Evolutionary conservation across 164 flowering plant species (phyloP), one percentile per base, ranked within the genome.

Genomic region (Vitis rupestris): DNA sequence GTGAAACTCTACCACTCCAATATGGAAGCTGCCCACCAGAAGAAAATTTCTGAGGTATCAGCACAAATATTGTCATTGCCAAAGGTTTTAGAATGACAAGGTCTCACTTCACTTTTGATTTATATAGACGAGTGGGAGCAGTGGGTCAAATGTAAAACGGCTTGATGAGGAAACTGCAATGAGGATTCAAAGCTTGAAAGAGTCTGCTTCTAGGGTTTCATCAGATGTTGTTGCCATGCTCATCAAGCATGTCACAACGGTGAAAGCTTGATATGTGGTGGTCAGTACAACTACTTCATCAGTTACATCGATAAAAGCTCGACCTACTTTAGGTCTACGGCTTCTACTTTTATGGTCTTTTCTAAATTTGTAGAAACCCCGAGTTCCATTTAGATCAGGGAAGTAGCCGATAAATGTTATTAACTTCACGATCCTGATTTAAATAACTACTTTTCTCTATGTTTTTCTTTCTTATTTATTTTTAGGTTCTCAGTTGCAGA

Each of bases 11-110:
- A 79, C 64, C 84, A 87, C 16, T 64, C 88, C 8, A 70, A 78
- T 58, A 48, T 88, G 80, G 95, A 90, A 72, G 69, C 79, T 6
- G 91, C 88, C 59, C 71, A 82, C 66, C 83, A 86, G 59, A 83
- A 76, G 54, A 75, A 72, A 23, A 64, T 88, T 8, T 76, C 87
- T 0, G 85, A 80, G 85, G 92, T 87, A 78, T 17, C 3, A 3
- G 23, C 9, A 51, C 54, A 49, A 6, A 31, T 31, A 31, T 31
- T 3, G 37, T 31, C 37, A 31, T 31, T 31, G 37, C 37, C 37
- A 5, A 14, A 2, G 8, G 19, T 55, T 14, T 55, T n/a, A 55
- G 19, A 12, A n/a, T 12, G 9, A 3, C n/a, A 15, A 55, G 19
- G 8, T 14, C 15, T 15, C 2, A 19, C 23, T 44, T 59, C 31